Base-by-base conservation (phyloP, 2,329 filamentous ascomycete species). In the Malbranchea zuffiana region DNA sequence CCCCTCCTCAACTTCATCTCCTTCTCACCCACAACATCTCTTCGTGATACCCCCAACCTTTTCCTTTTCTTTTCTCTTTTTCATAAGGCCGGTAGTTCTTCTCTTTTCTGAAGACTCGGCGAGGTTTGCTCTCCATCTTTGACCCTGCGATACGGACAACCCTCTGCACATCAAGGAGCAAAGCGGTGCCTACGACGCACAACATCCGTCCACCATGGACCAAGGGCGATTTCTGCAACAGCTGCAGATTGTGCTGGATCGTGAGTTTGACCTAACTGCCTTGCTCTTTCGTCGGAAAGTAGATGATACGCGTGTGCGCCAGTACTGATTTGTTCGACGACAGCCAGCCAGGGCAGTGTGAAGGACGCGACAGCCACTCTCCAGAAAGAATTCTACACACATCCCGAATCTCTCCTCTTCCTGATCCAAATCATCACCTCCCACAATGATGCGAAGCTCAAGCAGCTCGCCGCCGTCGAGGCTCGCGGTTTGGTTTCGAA, bases 391-490 rank as follows among this genome's bases (percentile, higher is more conserved):
- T 96, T 84, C 71, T 96, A 93, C 69, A 79, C 77, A 53, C 75
- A 85, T 50, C 81, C 88, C 25, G 75, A 86, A 53, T 84, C 85
- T 11, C 76, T 96, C 40, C 72, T 88, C 39, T 77, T 83, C 52
- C 80, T 96, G 45, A 75, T 96, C 49, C 85, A 95, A 64, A 78
- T 95, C 53, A 73, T 92, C 50, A 81, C 85, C 51, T 83, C 80
- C 41, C 80, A 94, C 61, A 69, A 78, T 43, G 67, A 71, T 54
- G 59, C 72, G 31, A 74, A 78, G 48, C 71, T 95, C 39, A 81
- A 86, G 54, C 90, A 96, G 69, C 74, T 93, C 47, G 86, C 90
- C 36, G 83, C 87, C 36, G 85, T 96, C 46, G 87, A 96, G 71
- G 82, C 82, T 19, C 72, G 85, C 43, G 80, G 85, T 52, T 72